A percentile compares a stretch with the other conserved stretches of the same genome.
phyloP scores from a whole-genome alignment of 345 rosid genomes.

The Mangifera indica region DNA sequence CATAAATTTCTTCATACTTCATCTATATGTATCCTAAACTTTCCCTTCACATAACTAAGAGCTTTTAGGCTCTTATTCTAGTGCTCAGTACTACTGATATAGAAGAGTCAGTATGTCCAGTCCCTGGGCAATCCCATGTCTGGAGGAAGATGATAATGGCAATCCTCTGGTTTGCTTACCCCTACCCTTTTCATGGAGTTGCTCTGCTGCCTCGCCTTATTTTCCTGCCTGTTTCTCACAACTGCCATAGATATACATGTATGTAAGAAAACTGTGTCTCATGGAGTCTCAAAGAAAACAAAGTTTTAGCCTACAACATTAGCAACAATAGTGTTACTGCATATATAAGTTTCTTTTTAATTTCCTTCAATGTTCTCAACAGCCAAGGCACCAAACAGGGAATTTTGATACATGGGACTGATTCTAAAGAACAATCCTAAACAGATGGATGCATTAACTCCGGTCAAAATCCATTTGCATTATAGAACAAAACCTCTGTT shows the following conservation, averaged over 20 bases:
- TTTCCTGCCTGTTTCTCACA: slow-evolving; percentile 14
- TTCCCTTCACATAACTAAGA: slow-evolving; percentile 16
- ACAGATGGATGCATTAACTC: too few species aligned
- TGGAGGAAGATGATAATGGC: slow-evolving; percentile 37
- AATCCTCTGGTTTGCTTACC: slow-evolving; percentile 28
- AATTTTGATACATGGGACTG: not conserved
- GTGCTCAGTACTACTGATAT: not conserved
- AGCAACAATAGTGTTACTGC: too few species aligned
- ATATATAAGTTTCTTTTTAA: too few species aligned
- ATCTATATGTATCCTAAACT: not conserved
- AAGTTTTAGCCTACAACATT: too few species aligned
- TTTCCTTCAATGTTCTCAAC: too few species aligned
- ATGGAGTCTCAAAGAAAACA: too few species aligned
- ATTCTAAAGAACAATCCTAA: not conserved
- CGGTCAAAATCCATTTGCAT: too few species aligned
- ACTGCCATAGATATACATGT: slow-evolving; percentile 17
- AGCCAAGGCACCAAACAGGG: too few species aligned
- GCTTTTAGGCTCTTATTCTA: not conserved
- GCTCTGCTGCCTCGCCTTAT: slow-evolving; percentile 15
- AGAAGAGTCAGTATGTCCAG: slow-evolving; percentile 30
- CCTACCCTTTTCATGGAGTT: slow-evolving; percentile 17
- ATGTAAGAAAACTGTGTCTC: not conserved
- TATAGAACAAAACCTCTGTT: too few species aligned
- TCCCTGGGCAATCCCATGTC: slow-evolving; percentile 41
- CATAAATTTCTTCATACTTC: too few species aligned